Base-by-base conservation (phyloP, 768 basidiomycete genomes). In the Boletellus sp. region DNA sequence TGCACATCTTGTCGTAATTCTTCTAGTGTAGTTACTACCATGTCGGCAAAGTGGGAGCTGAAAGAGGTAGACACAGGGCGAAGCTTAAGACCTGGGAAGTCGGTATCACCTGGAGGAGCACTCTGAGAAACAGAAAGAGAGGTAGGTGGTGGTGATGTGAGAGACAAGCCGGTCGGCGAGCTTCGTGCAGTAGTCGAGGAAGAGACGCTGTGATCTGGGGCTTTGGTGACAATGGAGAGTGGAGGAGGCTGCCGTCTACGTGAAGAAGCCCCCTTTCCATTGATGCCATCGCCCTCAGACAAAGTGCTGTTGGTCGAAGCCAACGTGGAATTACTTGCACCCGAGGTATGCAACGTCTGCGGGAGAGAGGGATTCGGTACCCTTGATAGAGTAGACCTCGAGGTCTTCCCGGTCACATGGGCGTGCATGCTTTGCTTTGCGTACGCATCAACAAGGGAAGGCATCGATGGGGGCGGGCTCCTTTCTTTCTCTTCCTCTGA, bases 51-150 rank as follows among this genome's bases (percentile, higher is more conserved):
- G 23, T 86, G 81, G 10, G 80, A 71, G 59, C 85, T 85, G 65
- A 92, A 92, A 37, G 84, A 72, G 1, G 83, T 81, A 19, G 90
- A 91, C 16, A 90, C 74, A 3, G 89, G 89, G 15, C 90, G 79
- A 45, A 92, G 68, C 58, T 79, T 82, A 41, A 92, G 74, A 3
- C 78, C 71, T 11, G 84, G 76, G 59, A 90, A 91, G 45, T 81
- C 79, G 1, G 76, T 68, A 9, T 79, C 74, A 39, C 77, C 72
- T 19, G 87, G 75, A 2, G 87, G 88, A 23, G 87, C 87, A 58
- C 84, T 87, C 55, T 77, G 78, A 1, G 84, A 75, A 33, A 63
- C 51, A 36, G 44, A 43, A 13, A 62, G 60, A 8, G 61, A 48
- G 47, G 52, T 38, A 37, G 50, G 34, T 24, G 41, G 26, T 6